Conservation (phyloP, 306 rosid genomes). For the Prunus dulcis region DNA sequence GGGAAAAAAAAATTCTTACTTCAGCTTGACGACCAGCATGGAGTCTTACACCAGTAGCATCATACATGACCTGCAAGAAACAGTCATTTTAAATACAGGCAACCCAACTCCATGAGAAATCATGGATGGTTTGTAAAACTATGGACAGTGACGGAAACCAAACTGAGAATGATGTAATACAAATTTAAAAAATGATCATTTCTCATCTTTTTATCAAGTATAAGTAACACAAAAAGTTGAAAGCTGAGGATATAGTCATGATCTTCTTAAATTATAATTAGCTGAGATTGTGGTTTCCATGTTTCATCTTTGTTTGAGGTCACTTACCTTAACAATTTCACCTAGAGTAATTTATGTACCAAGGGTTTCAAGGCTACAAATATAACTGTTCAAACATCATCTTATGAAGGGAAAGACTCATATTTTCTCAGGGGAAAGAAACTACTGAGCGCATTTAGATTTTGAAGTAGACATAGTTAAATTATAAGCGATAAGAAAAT, state of each 20-base stretch:
- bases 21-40: conserved; percentile 59
- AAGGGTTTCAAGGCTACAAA: neutral
- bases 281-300: neutral
- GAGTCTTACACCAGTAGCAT: conserved; percentile 51
- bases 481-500: neutral
- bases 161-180: neutral
- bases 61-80: conserved; percentile 48
- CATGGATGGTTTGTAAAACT: neutral
- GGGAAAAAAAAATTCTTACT: conserved; percentile 22
- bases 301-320: neutral
- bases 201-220: neutral
- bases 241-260: neutral
- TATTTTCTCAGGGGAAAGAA: neutral
- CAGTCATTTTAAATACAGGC: neutral
- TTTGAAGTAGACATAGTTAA: neutral
- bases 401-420: neutral
- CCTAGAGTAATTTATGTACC: neutral
- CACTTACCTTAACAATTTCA: neutral
- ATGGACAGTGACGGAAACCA: neutral
- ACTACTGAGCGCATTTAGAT: neutral
- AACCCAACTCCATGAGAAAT: neutral
- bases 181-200: neutral
- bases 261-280: neutral
- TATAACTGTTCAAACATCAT: neutral
- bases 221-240: neutral